These are phyloP conservation scores for Fusarium sp. DNA, from an alignment of 2,329 filamentous ascomycete genomes.

Conservation along the genomic window DNA sequence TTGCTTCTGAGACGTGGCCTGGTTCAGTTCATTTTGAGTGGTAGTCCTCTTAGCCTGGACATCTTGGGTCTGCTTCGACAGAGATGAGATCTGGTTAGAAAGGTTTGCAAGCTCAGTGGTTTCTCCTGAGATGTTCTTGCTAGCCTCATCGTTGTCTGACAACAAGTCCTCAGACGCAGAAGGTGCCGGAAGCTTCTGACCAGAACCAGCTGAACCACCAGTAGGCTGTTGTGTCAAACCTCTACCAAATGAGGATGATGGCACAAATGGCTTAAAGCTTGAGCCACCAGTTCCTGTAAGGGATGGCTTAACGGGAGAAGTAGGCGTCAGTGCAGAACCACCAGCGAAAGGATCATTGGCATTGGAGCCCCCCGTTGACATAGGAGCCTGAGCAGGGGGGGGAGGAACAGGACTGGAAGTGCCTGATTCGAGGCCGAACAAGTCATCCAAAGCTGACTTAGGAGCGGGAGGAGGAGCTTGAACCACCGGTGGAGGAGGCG, in stretches of 20 bases:
- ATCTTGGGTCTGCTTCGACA: constrained; percentile 94
- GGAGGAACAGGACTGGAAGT: constrained; percentile 61
- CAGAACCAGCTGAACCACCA: constrained; percentile 65
- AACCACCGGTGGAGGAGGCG: constrained; percentile 54
- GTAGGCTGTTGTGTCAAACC: constrained; percentile 82
- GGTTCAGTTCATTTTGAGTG: constrained; percentile 84
- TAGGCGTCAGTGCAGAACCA: constrained; percentile 60
- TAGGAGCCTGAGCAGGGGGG: constrained; percentile 69
- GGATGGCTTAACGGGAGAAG: constrained; percentile 67
- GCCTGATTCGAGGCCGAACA: constrained; percentile 89
- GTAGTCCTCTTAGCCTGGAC: constrained; percentile 84
- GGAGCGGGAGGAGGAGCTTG: constrained; percentile 60
- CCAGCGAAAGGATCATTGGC: constrained; percentile 73
- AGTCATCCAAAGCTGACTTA: constrained; percentile 89
- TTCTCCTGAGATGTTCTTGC: constrained; percentile 88
- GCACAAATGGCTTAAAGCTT: constrained; percentile 90
- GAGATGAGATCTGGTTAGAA: constrained; percentile 91
- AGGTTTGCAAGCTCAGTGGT: constrained; percentile 94
- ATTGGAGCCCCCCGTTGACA: constrained; percentile 80
- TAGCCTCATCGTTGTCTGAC: constrained; percentile 91
- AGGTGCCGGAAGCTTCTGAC: constrained; percentile 53
- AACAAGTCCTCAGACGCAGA: constrained; percentile 83
- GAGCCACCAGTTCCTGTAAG: constrained; percentile 55
- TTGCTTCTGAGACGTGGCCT: constrained; percentile 86
- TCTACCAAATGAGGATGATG: constrained; percentile 92